phyloP scores from a whole-genome alignment of 1,284 basidiomycete species.

The Cystobasidiaceae sp. region DNA sequence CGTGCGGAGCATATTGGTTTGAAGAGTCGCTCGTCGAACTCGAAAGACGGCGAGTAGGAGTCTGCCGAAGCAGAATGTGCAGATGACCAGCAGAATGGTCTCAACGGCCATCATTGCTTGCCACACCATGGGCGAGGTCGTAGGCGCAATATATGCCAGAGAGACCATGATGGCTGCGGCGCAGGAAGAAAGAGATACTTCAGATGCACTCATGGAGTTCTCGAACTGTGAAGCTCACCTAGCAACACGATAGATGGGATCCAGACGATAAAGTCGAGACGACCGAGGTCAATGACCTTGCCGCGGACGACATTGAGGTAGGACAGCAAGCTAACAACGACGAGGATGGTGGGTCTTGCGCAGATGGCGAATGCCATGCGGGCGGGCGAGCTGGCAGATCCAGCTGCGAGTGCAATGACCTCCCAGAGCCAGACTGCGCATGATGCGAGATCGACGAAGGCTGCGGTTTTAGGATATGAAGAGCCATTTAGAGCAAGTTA shows the following conservation, averaged over 20 bases:
- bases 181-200: not conserved
- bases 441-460: conserved; percentile 24
- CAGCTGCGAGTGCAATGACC: conserved; percentile 19
- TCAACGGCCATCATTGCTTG: conserved; percentile 24
- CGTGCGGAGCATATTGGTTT: conserved; percentile 3
- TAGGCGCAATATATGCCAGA: conserved; percentile 15
- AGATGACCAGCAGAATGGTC: conserved; percentile 7
- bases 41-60: conserved; percentile 30
- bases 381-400: conserved; percentile 12
- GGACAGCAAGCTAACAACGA: conserved; percentile 30
- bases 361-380: conserved; percentile 29
- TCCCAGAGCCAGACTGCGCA: conserved; percentile 29
- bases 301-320: conserved; percentile 29
- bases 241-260: conserved; percentile 26
- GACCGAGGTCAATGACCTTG: conserved; percentile 20
- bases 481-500: not conserved
- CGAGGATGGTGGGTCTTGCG: conserved; percentile 26
- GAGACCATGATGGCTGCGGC: conserved; percentile 20
- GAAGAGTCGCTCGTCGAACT: conserved; percentile 13
- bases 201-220: not conserved
- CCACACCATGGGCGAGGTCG: conserved; percentile 18
- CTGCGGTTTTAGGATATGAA: not conserved
- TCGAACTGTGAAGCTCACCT: not conserved
- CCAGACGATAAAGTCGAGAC: conserved; percentile 31
- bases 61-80: conserved; percentile 27